A percentile compares a stretch with the other conserved stretches of the same genome.
Evolutionary conservation across 768 basidiomycete genomes (phyloP).

Genomic region (Ephemerocybe angulata): DNA sequence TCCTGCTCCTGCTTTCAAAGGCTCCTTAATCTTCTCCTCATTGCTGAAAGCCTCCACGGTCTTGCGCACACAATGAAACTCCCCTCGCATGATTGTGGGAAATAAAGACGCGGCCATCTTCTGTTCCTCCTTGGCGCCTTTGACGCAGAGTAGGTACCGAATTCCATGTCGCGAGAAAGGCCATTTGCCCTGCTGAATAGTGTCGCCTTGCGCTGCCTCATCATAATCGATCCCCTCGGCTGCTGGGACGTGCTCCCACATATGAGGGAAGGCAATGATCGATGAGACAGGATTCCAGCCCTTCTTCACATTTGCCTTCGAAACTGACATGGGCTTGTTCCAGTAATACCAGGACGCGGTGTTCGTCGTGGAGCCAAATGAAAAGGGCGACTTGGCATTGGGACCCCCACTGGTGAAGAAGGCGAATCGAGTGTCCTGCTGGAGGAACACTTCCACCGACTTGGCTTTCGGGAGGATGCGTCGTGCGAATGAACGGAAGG

Average conservation of each 20-base stretch:
- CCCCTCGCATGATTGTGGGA: not conserved
- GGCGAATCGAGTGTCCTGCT: not conserved
- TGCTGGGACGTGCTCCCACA: conserved; percentile 8
- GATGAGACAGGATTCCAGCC: conserved; percentile 4
- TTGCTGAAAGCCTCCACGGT: conserved; percentile 7
- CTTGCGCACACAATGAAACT: conserved; percentile 3
- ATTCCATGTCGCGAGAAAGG: conserved; percentile 1
- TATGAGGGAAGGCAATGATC: conserved; percentile 6
- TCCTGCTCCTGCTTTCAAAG: not conserved
- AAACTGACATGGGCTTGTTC: not conserved
- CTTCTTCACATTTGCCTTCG: not conserved
- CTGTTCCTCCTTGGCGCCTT: conserved; percentile 2
- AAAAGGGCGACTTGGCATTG: conserved; percentile 6
- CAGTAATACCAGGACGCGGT: conserved; percentile 9
- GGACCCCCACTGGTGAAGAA: conserved; percentile 5
- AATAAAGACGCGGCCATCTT: not conserved
- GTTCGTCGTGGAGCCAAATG: conserved; percentile 2
- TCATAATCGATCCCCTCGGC: not conserved
- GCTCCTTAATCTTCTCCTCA: not conserved
- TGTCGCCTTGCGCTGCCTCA: too few relatives aligned
- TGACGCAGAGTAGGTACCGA: conserved; percentile 1
- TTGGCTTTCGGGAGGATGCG: not conserved
- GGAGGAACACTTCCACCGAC: not conserved
- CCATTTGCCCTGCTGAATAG: not conserved
- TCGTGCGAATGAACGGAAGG: conserved; percentile 4